These are phyloP conservation scores for Eimeria tenella DNA, from an alignment of 169 alveolate species.

Conservation along the genomic window DNA sequence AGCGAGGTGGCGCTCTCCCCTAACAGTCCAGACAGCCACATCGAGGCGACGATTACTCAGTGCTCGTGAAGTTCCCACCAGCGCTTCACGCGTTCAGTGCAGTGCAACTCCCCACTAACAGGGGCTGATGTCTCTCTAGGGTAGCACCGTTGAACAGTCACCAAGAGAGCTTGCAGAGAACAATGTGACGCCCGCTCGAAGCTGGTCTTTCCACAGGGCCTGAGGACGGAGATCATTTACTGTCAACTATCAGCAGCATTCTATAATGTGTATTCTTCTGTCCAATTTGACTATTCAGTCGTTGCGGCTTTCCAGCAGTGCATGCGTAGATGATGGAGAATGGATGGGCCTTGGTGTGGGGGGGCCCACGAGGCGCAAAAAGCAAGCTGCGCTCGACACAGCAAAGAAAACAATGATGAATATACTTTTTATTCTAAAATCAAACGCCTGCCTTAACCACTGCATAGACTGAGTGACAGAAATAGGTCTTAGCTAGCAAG, in stretches of 20 bases:
- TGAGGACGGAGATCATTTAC: slow-evolving; percentile 18
- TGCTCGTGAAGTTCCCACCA: background rate
- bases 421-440: too few relatives aligned
- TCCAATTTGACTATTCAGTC: background rate
- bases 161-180: background rate
- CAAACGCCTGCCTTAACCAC: too few relatives aligned
- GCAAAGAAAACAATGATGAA: too few relatives aligned
- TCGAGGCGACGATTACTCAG: background rate
- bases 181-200: background rate
- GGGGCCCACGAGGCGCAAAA: slow-evolving; percentile 21
- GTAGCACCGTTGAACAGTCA: slow-evolving; percentile 9
- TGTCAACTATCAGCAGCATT: background rate
- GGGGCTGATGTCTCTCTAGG: background rate
- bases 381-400: too few relatives aligned
- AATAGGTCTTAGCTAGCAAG: too few relatives aligned
- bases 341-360: slow-evolving; percentile 38
- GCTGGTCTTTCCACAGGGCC: slow-evolving; percentile 2
- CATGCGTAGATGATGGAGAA: slow-evolving; percentile 22
- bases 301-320: background rate
- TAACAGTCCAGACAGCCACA: background rate
- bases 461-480: too few relatives aligned
- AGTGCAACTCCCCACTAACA: background rate
- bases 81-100: background rate
- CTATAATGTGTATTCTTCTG: background rate
- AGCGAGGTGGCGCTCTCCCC: background rate